Evolutionary conservation across 2,329 filamentous ascomycete species (phyloP).

Genomic region (Venturia effusa): DNA sequence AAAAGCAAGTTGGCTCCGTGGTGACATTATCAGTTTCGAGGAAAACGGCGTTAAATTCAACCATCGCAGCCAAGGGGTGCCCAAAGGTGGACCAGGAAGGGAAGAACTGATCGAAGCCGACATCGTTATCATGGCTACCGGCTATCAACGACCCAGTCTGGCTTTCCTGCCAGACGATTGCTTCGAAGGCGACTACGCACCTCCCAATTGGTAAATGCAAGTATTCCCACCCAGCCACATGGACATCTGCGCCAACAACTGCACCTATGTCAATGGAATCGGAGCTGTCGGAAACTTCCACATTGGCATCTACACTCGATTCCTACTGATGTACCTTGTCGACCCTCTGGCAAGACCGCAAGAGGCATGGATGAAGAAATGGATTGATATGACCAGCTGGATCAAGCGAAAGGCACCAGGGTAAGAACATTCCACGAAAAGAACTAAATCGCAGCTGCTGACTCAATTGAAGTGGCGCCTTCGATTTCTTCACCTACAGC

Average conservation of each 20-base stretch:
- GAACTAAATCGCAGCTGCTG: neutral
- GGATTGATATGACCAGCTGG: slow-evolving; percentile 69
- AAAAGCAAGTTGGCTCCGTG: slow-evolving; percentile 67
- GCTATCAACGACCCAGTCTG: slow-evolving; percentile 63
- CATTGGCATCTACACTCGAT: slow-evolving; percentile 79
- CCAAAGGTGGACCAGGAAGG: slow-evolving; percentile 62
- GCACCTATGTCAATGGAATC: slow-evolving; percentile 71
- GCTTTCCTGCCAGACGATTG: slow-evolving; percentile 62
- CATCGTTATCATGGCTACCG: slow-evolving; percentile 73
- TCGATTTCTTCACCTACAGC: slow-evolving; percentile 83
- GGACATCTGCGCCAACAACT: slow-evolving; percentile 70
- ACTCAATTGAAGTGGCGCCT: slow-evolving; percentile 46
- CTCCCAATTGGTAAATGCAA: slow-evolving; percentile 83
- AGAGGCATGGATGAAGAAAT: slow-evolving; percentile 66
- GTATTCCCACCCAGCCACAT: slow-evolving; percentile 68
- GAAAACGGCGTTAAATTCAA: slow-evolving; percentile 60
- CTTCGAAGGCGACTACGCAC: slow-evolving; percentile 62
- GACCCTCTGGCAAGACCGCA: slow-evolving; percentile 66
- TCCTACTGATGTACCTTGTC: slow-evolving; percentile 75
- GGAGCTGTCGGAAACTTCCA: slow-evolving; percentile 80
- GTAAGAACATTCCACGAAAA: slow-evolving; percentile 28
- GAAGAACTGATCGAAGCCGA: slow-evolving; percentile 59
- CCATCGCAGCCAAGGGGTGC: slow-evolving; percentile 58
- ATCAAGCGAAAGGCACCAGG: slow-evolving; percentile 58
- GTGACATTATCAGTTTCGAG: slow-evolving; percentile 61